phyloP scores from a whole-genome alignment of 78 protist species.

The Monocercomonoides exilis region DNA sequence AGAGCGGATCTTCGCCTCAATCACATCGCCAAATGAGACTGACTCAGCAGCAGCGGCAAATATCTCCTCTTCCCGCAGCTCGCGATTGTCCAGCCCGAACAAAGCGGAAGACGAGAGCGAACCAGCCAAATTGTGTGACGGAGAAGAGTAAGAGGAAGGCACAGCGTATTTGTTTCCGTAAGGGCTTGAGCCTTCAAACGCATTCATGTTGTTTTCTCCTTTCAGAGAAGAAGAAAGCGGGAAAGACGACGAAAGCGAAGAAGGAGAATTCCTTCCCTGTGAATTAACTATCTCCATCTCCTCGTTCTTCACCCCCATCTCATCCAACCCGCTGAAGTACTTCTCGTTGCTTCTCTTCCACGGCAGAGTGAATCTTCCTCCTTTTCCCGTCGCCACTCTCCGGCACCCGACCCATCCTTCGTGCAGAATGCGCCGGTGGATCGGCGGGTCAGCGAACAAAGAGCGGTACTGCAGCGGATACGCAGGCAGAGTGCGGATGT shows the following conservation, averaged over 20 bases:
- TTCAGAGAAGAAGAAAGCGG: background rate
- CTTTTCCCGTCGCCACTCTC: too few species aligned
- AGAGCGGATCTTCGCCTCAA: background rate
- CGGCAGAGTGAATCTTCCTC: too few species aligned
- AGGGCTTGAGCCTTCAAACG: too few species aligned
- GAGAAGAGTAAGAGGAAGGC: too few species aligned
- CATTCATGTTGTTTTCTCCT: background rate
- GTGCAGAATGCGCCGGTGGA: background rate
- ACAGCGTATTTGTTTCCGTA: too few species aligned
- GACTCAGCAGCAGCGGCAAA: conserved; percentile 18
- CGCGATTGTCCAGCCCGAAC: too few species aligned
- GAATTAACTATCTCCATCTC: background rate
- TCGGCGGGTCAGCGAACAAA: background rate
- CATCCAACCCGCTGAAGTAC: background rate
- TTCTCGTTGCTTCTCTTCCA: background rate
- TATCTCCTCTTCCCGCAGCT: too few species aligned
- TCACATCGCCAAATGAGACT: conserved; percentile 30
- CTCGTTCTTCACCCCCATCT: background rate
- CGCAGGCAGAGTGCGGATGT: background rate
- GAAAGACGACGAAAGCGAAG: background rate
- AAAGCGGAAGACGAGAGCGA: too few species aligned
- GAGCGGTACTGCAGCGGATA: background rate
- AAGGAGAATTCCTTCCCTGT: background rate
- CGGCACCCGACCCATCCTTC: background rate
- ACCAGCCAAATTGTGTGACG: too few species aligned